Conservation (phyloP, 1,139 yeast genomes). For the Geotrichum siamense region DNA sequence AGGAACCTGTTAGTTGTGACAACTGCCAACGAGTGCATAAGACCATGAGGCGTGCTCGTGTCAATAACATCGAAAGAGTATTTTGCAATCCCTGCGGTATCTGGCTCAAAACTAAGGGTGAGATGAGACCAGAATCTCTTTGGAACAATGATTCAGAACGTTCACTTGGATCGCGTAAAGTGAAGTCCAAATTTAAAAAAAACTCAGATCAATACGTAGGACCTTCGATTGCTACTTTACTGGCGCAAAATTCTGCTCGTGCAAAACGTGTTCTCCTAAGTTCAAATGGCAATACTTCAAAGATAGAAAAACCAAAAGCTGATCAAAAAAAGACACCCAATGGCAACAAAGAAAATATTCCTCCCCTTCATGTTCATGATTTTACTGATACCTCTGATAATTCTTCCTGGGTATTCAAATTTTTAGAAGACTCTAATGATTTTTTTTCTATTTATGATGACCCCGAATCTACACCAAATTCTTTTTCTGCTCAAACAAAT, state of each 20-base stretch:
- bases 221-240: slow-evolving; percentile 10
- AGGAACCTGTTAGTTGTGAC: slow-evolving; percentile 23
- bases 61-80: neutral
- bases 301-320: neutral
- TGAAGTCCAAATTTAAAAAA: slow-evolving; percentile 1
- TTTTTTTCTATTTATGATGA: neutral
- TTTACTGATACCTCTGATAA: neutral
- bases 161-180: neutral
- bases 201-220: slow-evolving; percentile 7
- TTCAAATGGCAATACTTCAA: neutral
- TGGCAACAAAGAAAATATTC: slow-evolving; percentile 1
- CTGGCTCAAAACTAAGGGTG: slow-evolving; percentile 29
- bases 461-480: neutral
- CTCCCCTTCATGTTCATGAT: too few species aligned
- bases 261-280: neutral
- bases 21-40: slow-evolving; percentile 36
- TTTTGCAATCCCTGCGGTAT: slow-evolving; percentile 38
- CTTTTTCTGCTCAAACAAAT: too few species aligned
- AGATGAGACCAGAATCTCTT: slow-evolving; percentile 31
- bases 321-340: neutral
- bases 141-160: slow-evolving; percentile 5
- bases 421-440: neutral
- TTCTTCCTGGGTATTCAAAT: neutral
- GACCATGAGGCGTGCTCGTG: slow-evolving; percentile 33
- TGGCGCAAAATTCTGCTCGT: slow-evolving; percentile 8